These are phyloP conservation scores for Erythrophleum fordii DNA, from an alignment of 306 rosid species.

Conservation along the genomic window DNA sequence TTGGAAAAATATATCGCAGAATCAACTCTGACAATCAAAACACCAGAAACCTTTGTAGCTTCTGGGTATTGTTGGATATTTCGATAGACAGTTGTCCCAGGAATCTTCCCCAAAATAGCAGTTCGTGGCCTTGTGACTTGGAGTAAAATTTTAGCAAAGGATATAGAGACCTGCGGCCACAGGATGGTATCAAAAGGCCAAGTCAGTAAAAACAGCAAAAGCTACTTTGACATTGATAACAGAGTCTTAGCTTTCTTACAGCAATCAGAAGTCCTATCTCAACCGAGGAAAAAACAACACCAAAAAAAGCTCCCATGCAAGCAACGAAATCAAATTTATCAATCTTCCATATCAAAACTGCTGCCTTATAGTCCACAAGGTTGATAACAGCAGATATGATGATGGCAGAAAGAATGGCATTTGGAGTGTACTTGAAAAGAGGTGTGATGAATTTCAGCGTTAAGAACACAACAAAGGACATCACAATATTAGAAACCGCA, in stretches of 20 bases:
- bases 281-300: slow-evolving; percentile 75
- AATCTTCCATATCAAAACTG: slow-evolving; percentile 84
- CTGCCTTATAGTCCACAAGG: slow-evolving; percentile 84
- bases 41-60: slow-evolving; percentile 75
- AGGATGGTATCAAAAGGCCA: slow-evolving; percentile 26
- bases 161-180: slow-evolving; percentile 69
- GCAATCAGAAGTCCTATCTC: slow-evolving; percentile 95
- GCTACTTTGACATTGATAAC: slow-evolving; percentile 29
- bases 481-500: slow-evolving; percentile 87
- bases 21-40: slow-evolving; percentile 86
- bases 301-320: slow-evolving; percentile 97
- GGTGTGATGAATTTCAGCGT: slow-evolving; percentile 88
- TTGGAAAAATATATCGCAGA: slow-evolving; percentile 96
- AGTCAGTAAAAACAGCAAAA: slow-evolving; percentile 23
- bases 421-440: slow-evolving; percentile 93
- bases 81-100: slow-evolving; percentile 83
- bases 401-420: slow-evolving; percentile 88
- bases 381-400: slow-evolving; percentile 88
- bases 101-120: slow-evolving; percentile 86
- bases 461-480: slow-evolving; percentile 82
- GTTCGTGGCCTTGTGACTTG: slow-evolving; percentile 96
- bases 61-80: slow-evolving; percentile 91
- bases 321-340: slow-evolving; percentile 93
- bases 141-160: slow-evolving; percentile 90
- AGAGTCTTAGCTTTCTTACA: slow-evolving; percentile 49